These are phyloP conservation scores for Lichtheimia ornata DNA, from an alignment of 371 early-diverging fungal species.

Conservation along the genomic window DNA sequence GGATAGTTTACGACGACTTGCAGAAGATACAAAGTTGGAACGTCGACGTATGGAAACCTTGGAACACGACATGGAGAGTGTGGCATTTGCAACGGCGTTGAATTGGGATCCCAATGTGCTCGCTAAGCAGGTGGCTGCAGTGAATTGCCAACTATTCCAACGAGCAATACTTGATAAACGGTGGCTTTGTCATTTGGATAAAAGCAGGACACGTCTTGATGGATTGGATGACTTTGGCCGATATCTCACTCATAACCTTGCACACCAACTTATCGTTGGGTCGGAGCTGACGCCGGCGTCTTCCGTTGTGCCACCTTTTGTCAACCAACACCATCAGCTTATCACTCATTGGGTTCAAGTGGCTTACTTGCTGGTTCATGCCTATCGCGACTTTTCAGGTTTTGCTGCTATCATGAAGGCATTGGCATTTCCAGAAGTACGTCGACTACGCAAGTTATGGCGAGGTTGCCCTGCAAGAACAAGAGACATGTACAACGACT, in stretches of 20 bases:
- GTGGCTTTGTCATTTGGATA: slow-evolving; percentile 39
- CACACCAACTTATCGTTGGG: slow-evolving; percentile 55
- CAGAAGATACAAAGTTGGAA: slow-evolving; percentile 55
- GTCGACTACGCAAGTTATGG: slow-evolving; percentile 57
- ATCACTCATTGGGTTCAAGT: slow-evolving; percentile 54
- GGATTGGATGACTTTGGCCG: slow-evolving; percentile 61
- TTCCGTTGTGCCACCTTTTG: slow-evolving; percentile 16
- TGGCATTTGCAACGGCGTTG: slow-evolving; percentile 39
- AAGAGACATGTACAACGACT: slow-evolving; percentile 51
- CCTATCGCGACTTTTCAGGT: slow-evolving; percentile 70
- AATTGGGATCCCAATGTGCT: slow-evolving; percentile 55
- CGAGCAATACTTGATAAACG: slow-evolving; percentile 35
- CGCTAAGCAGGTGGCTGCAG: slow-evolving; percentile 60
- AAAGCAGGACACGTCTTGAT: slow-evolving; percentile 33
- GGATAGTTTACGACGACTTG: slow-evolving; percentile 17
- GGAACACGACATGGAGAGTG: slow-evolving; percentile 45
- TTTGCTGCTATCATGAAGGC: slow-evolving; percentile 63
- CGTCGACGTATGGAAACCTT: slow-evolving; percentile 52
- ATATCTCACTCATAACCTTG: slow-evolving; percentile 59
- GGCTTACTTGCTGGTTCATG: slow-evolving; percentile 58
- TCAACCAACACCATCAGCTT: slow-evolving; percentile 34
- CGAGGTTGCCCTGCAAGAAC: slow-evolving; percentile 46
- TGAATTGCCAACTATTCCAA: slow-evolving; percentile 56
- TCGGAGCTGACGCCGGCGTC: slow-evolving; percentile 18
- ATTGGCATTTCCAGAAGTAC: slow-evolving; percentile 62